A percentile compares a stretch with the other conserved stretches of the same genome.
phyloP scores from a whole-genome alignment of 352 stramenopile species.

The Globisporangium echinulatum region DNA sequence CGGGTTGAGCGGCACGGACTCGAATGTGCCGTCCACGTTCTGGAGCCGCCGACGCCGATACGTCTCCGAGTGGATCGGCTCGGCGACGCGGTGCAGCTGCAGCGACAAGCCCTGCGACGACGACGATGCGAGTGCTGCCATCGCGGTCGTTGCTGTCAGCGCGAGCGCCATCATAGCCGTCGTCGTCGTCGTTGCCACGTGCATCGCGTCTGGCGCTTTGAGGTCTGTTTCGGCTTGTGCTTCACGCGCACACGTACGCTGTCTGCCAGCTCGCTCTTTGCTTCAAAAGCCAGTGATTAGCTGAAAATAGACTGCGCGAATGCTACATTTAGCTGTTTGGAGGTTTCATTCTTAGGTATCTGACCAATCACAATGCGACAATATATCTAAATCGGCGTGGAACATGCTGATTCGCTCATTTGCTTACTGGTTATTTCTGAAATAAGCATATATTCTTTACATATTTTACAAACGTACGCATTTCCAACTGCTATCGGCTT shows the following conservation, averaged over 20 bases:
- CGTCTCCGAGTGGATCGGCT: constrained; percentile 18
- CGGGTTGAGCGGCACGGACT: constrained; percentile 57
- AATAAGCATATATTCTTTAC: background rate
- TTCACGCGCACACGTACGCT: too few relatives aligned
- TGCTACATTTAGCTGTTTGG: too few relatives aligned
- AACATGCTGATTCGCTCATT: background rate
- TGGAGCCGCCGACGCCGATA: constrained; percentile 36
- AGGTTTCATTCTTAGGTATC: too few relatives aligned
- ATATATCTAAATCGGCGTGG: background rate
- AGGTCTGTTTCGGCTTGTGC: too few relatives aligned
- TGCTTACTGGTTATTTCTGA: background rate
- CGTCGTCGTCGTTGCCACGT: background rate
- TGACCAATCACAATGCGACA: too few relatives aligned
- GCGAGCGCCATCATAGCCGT: background rate
- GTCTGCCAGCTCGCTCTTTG: too few relatives aligned
- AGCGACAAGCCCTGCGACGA: constrained; percentile 21
- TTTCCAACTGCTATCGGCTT: too few relatives aligned
- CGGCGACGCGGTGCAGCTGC: constrained; percentile 32
- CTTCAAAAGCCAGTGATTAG: too few relatives aligned
- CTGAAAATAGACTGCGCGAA: too few relatives aligned
- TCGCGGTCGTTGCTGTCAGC: background rate
- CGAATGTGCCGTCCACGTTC: constrained; percentile 27
- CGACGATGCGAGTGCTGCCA: background rate
- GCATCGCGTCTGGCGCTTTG: too few relatives aligned
- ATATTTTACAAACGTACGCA: too few relatives aligned